A percentile compares a stretch with the other conserved stretches of the same genome.
phyloP scores from a whole-genome alignment of 345 rosid species.

The Citrus cavaleriei region DNA sequence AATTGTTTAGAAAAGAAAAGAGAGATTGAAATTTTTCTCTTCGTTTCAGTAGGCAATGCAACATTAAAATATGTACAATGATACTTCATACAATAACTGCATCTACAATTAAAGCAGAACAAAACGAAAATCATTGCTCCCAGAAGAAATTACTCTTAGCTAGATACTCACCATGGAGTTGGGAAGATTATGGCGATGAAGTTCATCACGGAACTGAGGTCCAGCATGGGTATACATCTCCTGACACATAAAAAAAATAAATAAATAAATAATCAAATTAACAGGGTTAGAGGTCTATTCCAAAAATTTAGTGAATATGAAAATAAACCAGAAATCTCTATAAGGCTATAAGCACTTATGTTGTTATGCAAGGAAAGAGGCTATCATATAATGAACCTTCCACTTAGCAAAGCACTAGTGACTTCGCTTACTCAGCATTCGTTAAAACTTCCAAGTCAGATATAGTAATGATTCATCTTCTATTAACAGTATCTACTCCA shows the following conservation, averaged over 20 bases:
- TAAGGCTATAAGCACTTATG: neutral
- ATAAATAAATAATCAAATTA: slow-evolving; percentile 7
- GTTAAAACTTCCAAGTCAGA: neutral
- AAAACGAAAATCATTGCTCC: neutral
- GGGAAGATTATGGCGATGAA: slow-evolving; percentile 91
- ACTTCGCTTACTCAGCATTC: neutral
- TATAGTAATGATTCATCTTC: neutral
- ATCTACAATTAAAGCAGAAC: slow-evolving; percentile 1
- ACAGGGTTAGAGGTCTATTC: neutral
- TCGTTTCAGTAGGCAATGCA: neutral
- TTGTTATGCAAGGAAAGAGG: neutral
- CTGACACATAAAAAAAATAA: slow-evolving; percentile 35
- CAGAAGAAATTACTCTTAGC: slow-evolving; percentile 3
- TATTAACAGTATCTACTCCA: neutral
- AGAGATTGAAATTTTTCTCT: neutral
- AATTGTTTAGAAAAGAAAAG: neutral
- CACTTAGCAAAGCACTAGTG: slow-evolving; percentile 1
- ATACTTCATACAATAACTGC: neutral
- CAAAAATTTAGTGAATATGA: neutral
- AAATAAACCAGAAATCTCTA: neutral
- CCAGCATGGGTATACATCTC: slow-evolving; percentile 95
- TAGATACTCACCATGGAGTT: slow-evolving; percentile 62
- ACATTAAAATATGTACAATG: neutral
- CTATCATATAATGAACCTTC: neutral
- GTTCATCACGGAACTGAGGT: slow-evolving; percentile 93